Conservation (phyloP, 306 rosid species). For the Senna tora region DNA sequence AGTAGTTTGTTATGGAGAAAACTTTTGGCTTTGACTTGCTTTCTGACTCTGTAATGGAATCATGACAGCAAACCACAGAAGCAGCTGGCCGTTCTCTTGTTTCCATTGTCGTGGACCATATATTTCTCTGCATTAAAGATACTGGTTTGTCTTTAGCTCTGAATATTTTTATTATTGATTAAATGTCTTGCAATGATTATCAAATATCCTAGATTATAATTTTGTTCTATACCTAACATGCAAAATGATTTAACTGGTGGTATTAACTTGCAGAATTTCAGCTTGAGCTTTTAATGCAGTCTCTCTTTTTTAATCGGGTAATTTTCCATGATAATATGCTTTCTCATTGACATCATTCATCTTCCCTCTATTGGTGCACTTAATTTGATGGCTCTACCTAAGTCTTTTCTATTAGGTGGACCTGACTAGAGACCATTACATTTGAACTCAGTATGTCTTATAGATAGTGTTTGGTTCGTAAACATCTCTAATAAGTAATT, state of each 20-base stretch:
- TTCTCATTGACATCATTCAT: background rate
- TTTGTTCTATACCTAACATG: conserved; percentile 9
- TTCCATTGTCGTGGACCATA: conserved; percentile 84
- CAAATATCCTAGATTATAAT: conserved; percentile 23
- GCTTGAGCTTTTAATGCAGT: conserved; percentile 94
- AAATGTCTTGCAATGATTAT: conserved; percentile 28
- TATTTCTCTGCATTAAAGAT: conserved; percentile 89
- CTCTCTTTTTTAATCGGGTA: conserved; percentile 94
- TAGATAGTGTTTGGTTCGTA: conserved; percentile 12
- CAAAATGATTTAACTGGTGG: conserved; percentile 39
- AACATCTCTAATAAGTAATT: conserved; percentile 27
- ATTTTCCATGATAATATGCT: conserved; percentile 8
- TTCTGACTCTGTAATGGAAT: conserved; percentile 44
- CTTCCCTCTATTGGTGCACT: conserved; percentile 27
- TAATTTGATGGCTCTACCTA: conserved; percentile 7
- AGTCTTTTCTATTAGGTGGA: conserved; percentile 30
- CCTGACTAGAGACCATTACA: background rate
- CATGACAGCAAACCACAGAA: conserved; percentile 76
- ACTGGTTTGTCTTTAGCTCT: conserved; percentile 62
- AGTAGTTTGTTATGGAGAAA: conserved; percentile 24
- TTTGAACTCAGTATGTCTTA: conserved; percentile 6
- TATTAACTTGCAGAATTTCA: conserved; percentile 76
- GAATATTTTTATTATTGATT: conserved; percentile 6
- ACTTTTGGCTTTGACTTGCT: conserved; percentile 25
- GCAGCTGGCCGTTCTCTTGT: conserved; percentile 88